phyloP scores from a whole-genome alignment of 129 eudicot genomes.

The Rutidosis leptorrhynchoides region DNA sequence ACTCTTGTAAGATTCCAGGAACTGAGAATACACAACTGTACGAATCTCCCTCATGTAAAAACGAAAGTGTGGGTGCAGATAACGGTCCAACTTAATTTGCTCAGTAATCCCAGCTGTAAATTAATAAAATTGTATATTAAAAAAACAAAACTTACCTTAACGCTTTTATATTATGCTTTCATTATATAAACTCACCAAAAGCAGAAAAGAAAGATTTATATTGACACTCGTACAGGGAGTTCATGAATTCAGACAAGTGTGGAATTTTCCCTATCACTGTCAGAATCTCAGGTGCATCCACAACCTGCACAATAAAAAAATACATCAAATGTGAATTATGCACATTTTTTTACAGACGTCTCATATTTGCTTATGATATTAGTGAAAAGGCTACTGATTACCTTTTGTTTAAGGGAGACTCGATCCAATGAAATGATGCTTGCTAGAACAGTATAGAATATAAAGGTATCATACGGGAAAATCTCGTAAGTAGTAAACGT shows the following conservation, averaged over 20 bases:
- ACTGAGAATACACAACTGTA: constrained; percentile 88
- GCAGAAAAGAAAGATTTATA: constrained; percentile 75
- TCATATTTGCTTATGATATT: neutral
- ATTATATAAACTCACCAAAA: constrained; percentile 50
- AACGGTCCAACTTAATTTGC: constrained; percentile 82
- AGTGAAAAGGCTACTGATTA: constrained; percentile 7
- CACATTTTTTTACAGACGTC: neutral
- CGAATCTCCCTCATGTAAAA: constrained; percentile 94
- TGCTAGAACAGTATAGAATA: constrained; percentile 85
- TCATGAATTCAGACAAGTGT: constrained; percentile 59
- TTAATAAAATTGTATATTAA: neutral
- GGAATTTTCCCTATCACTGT: constrained; percentile 76
- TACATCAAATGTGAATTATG: neutral
- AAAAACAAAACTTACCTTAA: neutral
- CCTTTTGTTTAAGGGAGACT: constrained; percentile 94
- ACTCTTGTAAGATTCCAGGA: constrained; percentile 92
- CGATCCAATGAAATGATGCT: constrained; percentile 90
- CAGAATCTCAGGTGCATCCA: constrained; percentile 75
- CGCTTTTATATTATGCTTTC: neutral
- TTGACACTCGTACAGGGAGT: constrained; percentile 68
- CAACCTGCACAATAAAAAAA: constrained; percentile 44
- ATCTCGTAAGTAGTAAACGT: constrained; percentile 94
- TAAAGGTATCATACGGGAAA: constrained; percentile 90
- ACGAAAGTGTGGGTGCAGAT: constrained; percentile 85
- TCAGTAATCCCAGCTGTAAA: constrained; percentile 76